Evolutionary conservation across 805 yeast species (phyloP).

Genomic region (Ogataea siamensis): DNA sequence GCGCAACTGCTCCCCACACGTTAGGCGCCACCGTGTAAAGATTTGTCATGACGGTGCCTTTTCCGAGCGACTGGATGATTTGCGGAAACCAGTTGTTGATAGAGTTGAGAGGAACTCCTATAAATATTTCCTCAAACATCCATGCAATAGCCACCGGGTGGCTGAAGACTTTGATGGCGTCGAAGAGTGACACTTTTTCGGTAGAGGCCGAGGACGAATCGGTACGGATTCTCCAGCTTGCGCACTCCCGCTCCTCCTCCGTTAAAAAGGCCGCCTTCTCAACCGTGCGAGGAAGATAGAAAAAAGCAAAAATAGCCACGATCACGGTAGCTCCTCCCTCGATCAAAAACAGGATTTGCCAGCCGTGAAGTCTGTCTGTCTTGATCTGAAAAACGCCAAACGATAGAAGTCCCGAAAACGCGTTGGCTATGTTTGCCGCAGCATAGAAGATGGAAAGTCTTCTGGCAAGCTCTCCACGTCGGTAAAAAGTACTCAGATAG

Average conservation of each 20-base stretch:
- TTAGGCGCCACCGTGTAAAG: conserved; percentile 49
- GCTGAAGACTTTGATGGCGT: conserved; percentile 43
- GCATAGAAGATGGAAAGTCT: conserved; percentile 38
- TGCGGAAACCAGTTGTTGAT: conserved; percentile 51
- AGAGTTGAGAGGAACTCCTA: conserved; percentile 49
- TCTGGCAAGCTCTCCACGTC: conserved; percentile 38
- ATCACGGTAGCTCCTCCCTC: conserved; percentile 43
- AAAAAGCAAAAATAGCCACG: conserved; percentile 34
- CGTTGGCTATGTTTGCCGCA: conserved; percentile 34
- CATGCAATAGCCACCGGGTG: conserved; percentile 46
- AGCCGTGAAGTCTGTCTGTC: conserved; percentile 38
- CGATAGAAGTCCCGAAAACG: conserved; percentile 39
- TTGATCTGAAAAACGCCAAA: conserved; percentile 40
- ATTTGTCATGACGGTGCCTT: conserved; percentile 40
- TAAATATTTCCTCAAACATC: conserved; percentile 42
- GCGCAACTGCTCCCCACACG: conserved; percentile 44
- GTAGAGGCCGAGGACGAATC: conserved; percentile 44
- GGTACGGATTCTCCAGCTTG: conserved; percentile 39
- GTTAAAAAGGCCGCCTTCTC: conserved; percentile 37
- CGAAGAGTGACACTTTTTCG: conserved; percentile 37
- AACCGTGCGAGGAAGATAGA: conserved; percentile 39
- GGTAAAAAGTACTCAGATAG: conserved; percentile 38
- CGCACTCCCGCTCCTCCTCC: conserved; percentile 41
- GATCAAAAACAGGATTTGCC: conserved; percentile 47
- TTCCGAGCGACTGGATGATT: conserved; percentile 38